phyloP scores from a whole-genome alignment of 2,329 filamentous ascomycete genomes.

The Penicillium sp. region DNA sequence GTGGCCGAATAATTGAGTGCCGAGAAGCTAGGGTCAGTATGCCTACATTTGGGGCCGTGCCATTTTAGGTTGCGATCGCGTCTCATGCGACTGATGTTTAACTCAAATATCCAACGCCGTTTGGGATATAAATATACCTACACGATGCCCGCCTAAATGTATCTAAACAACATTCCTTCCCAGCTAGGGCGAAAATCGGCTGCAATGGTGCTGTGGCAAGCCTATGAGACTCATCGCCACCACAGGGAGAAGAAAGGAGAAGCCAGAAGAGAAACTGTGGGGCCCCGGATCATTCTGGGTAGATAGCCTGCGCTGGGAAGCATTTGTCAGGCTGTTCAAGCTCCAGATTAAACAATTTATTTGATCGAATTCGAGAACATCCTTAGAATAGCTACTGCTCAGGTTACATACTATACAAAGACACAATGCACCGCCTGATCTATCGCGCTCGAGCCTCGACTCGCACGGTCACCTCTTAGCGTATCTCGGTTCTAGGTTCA shows the following conservation, averaged over 20 bases:
- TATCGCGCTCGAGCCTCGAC: constrained; percentile 1
- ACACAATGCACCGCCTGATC: background rate
- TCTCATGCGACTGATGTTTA: no score
- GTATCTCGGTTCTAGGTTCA: background rate
- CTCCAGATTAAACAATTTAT: background rate
- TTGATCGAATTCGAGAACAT: background rate
- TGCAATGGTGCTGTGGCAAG: background rate
- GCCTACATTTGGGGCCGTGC: background rate
- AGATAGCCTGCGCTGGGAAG: background rate
- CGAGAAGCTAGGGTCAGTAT: background rate
- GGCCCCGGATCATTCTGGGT: background rate
- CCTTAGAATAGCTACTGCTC: background rate
- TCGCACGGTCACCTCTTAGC: constrained; percentile 1
- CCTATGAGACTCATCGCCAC: background rate
- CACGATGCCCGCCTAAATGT: no score
- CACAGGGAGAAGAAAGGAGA: no score
- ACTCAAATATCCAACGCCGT: background rate
- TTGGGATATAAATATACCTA: background rate
- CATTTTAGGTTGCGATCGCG: background rate
- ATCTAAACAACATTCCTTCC: no score
- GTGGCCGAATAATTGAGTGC: background rate
- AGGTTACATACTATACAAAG: no score
- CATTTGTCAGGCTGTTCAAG: background rate
- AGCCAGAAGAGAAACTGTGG: background rate
- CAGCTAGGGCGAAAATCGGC: no score